A percentile compares a stretch with the other conserved stretches of the same genome.
phyloP scores from a whole-genome alignment of 306 rosid genomes.

The Vigna mungo region DNA sequence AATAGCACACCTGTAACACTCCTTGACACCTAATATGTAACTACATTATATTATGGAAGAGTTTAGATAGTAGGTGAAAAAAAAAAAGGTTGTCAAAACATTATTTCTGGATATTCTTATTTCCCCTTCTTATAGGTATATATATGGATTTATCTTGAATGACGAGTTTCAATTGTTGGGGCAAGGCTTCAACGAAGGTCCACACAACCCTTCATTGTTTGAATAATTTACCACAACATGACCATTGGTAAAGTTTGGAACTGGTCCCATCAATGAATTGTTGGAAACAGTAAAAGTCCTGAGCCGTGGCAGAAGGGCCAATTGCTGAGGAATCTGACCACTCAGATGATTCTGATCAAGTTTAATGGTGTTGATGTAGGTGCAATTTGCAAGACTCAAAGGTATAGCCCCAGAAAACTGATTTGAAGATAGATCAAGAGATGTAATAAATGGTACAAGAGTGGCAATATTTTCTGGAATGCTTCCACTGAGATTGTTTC shows the following conservation, averaged over 20 bases:
- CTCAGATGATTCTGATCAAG: conserved; percentile 63
- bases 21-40: too few relatives aligned
- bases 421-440: conserved; percentile 71
- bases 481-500: conserved; percentile 58
- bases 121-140: too few relatives aligned
- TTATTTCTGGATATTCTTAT: too few relatives aligned
- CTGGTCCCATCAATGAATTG: conserved; percentile 62
- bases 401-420: conserved; percentile 61
- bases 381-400: conserved; percentile 31
- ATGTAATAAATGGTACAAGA: neutral
- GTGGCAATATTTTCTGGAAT: conserved; percentile 48
- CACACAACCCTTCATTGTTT: conserved; percentile 65
- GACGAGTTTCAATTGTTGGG: too few relatives aligned
- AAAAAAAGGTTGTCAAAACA: too few relatives aligned
- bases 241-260: conserved; percentile 40
- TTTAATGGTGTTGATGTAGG: conserved; percentile 59
- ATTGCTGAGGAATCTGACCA: conserved; percentile 58
- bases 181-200: conserved; percentile 36
- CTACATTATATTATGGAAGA: too few relatives aligned
- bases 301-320: conserved; percentile 48
- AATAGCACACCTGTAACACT: too few relatives aligned
- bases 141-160: too few relatives aligned
- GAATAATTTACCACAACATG: conserved; percentile 33
- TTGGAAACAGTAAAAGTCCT: conserved; percentile 51
- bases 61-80: too few relatives aligned